Evolutionary conservation across 257 asterid species (phyloP).

Genomic region (Solanum pennellii): DNA sequence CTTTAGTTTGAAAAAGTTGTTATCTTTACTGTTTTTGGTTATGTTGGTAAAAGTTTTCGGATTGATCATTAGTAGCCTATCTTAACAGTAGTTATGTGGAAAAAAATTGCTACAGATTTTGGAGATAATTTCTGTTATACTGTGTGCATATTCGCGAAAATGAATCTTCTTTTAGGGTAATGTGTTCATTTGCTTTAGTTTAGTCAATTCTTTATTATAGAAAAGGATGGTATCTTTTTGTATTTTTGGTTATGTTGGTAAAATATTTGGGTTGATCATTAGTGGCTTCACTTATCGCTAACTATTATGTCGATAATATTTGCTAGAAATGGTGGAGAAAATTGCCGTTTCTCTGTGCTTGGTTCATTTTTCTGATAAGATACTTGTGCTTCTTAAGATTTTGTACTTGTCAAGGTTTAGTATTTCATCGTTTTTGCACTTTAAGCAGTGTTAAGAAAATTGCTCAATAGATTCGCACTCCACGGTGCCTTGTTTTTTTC

Average conservation of each 20-base stretch:
- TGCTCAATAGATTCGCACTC: background rate
- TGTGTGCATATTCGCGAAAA: background rate
- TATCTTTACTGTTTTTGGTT: background rate
- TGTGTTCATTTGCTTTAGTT: background rate
- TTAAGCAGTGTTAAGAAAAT: background rate
- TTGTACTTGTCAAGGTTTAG: background rate
- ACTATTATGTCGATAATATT: background rate
- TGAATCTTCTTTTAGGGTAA: background rate
- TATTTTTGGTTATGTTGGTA: background rate
- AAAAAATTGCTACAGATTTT: background rate
- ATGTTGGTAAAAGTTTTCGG: background rate
- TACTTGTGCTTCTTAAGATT: background rate
- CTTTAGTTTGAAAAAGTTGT: background rate
- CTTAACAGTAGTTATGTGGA: background rate
- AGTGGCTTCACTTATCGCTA: background rate
- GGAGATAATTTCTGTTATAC: background rate
- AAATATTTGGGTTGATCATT: background rate
- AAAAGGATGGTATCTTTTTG: background rate
- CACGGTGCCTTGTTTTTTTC: background rate
- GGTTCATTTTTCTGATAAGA: background rate
- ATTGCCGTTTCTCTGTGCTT: background rate
- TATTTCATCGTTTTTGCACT: background rate
- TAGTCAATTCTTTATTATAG: background rate
- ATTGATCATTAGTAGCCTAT: background rate
- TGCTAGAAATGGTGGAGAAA: background rate